A percentile compares a stretch with the other conserved stretches of the same genome.
Conservation (phyloP, 345 rosid species). For the Cardamine occulta region DNA sequence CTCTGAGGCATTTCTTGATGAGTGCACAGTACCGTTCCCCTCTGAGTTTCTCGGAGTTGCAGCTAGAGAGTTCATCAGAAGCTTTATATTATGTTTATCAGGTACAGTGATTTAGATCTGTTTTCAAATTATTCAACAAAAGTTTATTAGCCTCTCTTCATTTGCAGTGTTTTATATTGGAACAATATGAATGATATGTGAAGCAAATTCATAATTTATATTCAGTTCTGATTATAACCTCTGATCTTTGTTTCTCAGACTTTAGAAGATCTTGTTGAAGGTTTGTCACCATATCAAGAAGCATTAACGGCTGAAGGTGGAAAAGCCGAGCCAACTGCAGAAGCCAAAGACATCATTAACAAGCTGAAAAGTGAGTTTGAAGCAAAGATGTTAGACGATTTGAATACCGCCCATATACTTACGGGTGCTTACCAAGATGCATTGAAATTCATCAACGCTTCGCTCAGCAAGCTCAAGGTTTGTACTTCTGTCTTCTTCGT, state of each 20-base stretch:
- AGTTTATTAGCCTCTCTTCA: background rate
- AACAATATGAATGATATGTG: background rate
- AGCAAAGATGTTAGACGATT: constrained; percentile 76
- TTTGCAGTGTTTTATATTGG: background rate
- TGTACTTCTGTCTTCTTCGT: constrained; percentile 4
- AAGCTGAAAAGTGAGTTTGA: constrained; percentile 65
- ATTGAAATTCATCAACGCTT: constrained; percentile 72
- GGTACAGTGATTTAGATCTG: constrained; percentile 44
- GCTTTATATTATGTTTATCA: constrained; percentile 79
- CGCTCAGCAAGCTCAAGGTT: constrained; percentile 70
- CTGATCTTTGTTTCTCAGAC: constrained; percentile 53
- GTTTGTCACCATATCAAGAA: constrained; percentile 55
- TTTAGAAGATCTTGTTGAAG: constrained; percentile 74
- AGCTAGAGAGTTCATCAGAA: constrained; percentile 76
- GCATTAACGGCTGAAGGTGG: constrained; percentile 44
- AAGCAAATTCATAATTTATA: background rate
- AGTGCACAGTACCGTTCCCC: constrained; percentile 89
- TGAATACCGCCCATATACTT: constrained; percentile 74
- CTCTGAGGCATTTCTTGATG: constrained; percentile 82
- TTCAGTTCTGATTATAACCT: background rate
- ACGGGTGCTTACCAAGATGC: constrained; percentile 88
- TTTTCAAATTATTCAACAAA: constrained; percentile 1
- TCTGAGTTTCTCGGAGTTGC: constrained; percentile 62
- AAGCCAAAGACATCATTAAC: constrained; percentile 58
- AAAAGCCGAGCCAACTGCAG: constrained; percentile 49